Evolutionary conservation across 441 rosid genomes (phyloP).

Genomic region (Omphalea diandra): DNA sequence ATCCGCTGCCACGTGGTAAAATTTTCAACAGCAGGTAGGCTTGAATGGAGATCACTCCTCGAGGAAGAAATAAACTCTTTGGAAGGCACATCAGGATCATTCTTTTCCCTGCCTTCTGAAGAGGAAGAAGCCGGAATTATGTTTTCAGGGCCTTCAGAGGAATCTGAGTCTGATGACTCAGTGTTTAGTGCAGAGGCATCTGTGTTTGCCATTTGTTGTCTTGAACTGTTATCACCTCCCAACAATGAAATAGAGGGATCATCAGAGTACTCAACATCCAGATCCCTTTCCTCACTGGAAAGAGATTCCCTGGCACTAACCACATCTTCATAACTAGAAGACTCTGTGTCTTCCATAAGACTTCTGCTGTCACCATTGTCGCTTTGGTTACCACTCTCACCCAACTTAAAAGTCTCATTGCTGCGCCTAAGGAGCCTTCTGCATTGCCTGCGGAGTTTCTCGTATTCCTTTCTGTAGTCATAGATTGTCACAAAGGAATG

Average conservation of each 20-base stretch:
- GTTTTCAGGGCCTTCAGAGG: conserved; percentile 66
- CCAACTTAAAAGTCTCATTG: conserved; percentile 37
- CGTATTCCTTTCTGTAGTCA: conserved; percentile 71
- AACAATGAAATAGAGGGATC: conserved; percentile 48
- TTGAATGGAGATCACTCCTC: conserved; percentile 29
- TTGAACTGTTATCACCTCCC: conserved; percentile 44
- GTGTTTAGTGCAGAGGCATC: conserved; percentile 53
- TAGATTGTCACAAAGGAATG: conserved; percentile 18
- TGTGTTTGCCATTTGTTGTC: conserved; percentile 39
- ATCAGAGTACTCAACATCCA: conserved; percentile 46
- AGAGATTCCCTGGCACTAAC: conserved; percentile 49
- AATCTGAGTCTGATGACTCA: conserved; percentile 69
- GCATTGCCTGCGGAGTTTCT: conserved; percentile 66
- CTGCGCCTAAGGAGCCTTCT: conserved; percentile 43
- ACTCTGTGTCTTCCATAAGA: conserved; percentile 42
- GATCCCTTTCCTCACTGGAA: conserved; percentile 46
- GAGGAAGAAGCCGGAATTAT: conserved; percentile 43
- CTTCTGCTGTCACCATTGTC: conserved; percentile 33
- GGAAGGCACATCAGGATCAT: conserved; percentile 26
- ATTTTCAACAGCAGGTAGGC: conserved; percentile 46
- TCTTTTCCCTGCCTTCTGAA: conserved; percentile 47
- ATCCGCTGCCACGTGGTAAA: conserved; percentile 88
- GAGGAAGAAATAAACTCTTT: conserved; percentile 35
- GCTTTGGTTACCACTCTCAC: conserved; percentile 31
- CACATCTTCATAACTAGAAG: conserved; percentile 65